These are phyloP conservation scores for Epithemia pelagica DNA, from an alignment of 108 stramenopile genomes.

Conservation along the genomic window DNA sequence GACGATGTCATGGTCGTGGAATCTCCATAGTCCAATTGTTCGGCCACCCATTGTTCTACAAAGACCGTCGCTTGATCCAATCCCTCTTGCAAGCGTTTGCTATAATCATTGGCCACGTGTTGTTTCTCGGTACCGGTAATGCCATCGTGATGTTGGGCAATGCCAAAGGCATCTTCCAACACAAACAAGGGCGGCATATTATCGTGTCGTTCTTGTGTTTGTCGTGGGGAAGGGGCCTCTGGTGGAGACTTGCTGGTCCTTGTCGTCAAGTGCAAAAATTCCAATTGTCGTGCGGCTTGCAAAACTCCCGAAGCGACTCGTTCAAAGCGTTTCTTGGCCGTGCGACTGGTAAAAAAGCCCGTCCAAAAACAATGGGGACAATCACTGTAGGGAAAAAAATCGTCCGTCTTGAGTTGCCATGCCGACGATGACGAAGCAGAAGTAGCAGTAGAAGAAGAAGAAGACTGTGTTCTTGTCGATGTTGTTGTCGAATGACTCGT, in stretches of 20 bases:
- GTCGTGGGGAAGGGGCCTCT: neutral
- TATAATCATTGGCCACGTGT: conserved; percentile 90
- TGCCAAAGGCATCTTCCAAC: conserved; percentile 76
- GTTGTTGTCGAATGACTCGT: neutral
- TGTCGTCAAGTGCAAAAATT: conserved; percentile 22
- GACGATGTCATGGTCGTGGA: neutral
- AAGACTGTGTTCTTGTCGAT: neutral
- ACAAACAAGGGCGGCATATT: conserved; percentile 24
- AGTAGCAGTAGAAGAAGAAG: neutral
- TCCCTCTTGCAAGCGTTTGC: conserved; percentile 58
- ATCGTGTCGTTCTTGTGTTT: neutral
- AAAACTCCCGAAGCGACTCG: conserved; percentile 70
- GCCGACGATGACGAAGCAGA: neutral
- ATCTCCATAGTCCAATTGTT: conserved; percentile 23
- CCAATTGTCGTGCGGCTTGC: conserved; percentile 68
- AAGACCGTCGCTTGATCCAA: conserved; percentile 46
- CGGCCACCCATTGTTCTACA: conserved; percentile 29
- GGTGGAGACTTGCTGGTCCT: neutral
- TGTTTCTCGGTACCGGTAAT: conserved; percentile 87
- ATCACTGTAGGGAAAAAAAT: conserved; percentile 94
- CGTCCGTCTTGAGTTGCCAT: conserved; percentile 68
- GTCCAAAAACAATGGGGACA: conserved; percentile 91
- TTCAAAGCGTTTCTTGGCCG: conserved; percentile 80
- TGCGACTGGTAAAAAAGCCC: conserved; percentile 88
- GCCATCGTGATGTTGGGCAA: conserved; percentile 89